phyloP scores from a whole-genome alignment of 2,329 filamentous ascomycete species.

The Plenodomus lindquistii region DNA sequence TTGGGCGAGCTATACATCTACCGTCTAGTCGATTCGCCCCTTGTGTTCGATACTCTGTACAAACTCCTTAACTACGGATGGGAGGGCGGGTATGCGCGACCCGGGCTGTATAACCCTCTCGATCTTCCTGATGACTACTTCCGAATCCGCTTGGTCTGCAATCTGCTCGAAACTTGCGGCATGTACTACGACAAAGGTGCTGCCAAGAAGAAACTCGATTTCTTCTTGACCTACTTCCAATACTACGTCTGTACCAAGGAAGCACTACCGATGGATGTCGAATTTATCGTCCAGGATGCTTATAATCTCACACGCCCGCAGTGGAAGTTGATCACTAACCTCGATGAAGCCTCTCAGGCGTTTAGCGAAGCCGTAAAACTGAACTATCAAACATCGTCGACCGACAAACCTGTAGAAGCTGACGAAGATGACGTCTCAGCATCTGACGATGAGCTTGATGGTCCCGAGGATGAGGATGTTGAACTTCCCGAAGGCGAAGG shows the following conservation, averaged over 20 bases:
- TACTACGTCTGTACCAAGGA: constrained; percentile 95
- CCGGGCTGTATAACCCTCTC: constrained; percentile 74
- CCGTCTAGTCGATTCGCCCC: constrained; percentile 90
- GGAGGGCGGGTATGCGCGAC: constrained; percentile 76
- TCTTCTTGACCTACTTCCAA: constrained; percentile 95
- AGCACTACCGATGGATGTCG: constrained; percentile 90
- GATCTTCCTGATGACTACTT: constrained; percentile 96
- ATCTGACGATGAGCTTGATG: constrained; percentile 72
- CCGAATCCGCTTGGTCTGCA: constrained; percentile 86
- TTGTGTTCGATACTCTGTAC: constrained; percentile 95
- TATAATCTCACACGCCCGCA: constrained; percentile 84
- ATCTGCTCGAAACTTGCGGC: constrained; percentile 90
- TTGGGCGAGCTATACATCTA: constrained; percentile 97
- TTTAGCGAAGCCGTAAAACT: constrained; percentile 89
- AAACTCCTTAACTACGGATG: constrained; percentile 93
- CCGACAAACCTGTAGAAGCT: constrained; percentile 69
- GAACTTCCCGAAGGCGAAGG: constrained; percentile 58
- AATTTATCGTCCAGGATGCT: constrained; percentile 93
- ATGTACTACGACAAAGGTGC: constrained; percentile 94
- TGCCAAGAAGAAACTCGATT: constrained; percentile 95
- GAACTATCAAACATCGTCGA: constrained; percentile 80
- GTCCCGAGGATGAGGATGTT: constrained; percentile 51
- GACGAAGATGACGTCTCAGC: constrained; percentile 74
- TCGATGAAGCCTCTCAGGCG: constrained; percentile 79
- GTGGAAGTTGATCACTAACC: constrained; percentile 81